phyloP scores from a whole-genome alignment of 805 yeast species.

The Zygosaccharomyces pseudorouxii region DNA sequence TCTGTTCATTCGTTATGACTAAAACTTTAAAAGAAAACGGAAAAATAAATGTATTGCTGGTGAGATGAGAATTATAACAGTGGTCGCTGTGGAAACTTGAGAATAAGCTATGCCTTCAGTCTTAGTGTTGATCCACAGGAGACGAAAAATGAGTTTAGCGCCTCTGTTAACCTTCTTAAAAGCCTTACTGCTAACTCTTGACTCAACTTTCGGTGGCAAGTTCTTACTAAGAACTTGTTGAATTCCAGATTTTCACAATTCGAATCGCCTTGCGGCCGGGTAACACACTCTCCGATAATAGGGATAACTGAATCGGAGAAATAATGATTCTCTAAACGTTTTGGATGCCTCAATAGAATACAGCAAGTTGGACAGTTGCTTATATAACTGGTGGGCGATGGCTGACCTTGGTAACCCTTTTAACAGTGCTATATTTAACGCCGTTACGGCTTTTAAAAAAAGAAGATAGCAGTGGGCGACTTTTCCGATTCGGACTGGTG shows the following conservation, averaged over 20 bases:
- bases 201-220: conserved; percentile 4
- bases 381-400: no score
- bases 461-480: no score
- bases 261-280: background rate
- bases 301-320: background rate
- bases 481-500: no score
- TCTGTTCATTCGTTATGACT: background rate
- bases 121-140: background rate
- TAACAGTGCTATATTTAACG: no score
- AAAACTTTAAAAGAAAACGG: background rate
- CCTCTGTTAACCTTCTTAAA: background rate
- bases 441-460: no score
- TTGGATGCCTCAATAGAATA: no score
- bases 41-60: background rate
- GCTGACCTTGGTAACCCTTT: no score
- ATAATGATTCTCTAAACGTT: no score
- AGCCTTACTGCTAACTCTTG: background rate
- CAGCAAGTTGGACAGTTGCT: no score
- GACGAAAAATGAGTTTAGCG: background rate
- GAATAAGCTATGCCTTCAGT: background rate
- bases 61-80: background rate
- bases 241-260: background rate
- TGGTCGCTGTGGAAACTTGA: background rate
- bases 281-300: background rate
- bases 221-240: conserved; percentile 1